Evolutionary conservation across 2,329 filamentous ascomycete genomes (phyloP), one percentile per base, ranked within the genome.

Genomic region (Kalmusia sp.): DNA sequence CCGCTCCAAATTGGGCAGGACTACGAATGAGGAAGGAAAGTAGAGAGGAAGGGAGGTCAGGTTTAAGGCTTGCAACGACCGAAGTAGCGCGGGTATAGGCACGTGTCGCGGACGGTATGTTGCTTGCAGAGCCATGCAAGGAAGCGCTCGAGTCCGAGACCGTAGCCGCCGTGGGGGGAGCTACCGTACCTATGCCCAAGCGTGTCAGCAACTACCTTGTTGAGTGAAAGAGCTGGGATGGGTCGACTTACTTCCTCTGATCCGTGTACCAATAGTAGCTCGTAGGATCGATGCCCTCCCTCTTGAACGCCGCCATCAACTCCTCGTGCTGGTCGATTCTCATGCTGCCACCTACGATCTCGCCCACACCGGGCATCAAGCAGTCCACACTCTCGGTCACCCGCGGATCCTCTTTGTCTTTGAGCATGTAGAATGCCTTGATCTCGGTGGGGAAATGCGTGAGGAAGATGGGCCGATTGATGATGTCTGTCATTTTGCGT

Each of bases 361-460:
- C 95, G 55, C 95, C 95, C 22, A 99, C 95, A 63, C 92, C 92
- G 9, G 95, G 95, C 92, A 99, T 89, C 58, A 89, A 73, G 54
- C 85, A 84, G 62, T 99, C 95, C 12, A 98, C 93, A 57, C 87
- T 92, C 82, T 99, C 93, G 0, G 95, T 99, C 24, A 97, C 92
- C 22, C 93, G 85, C 25, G 77, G 79, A 71, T 99, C 95, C 25
- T 84, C 77, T 37, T 83, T 81, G 66, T 93, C 95, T 78, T 89
- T 93, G 78, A 93, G 89, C 95, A 99, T 99, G 84, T 99, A 99
- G 77, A 99, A 99, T 1, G 95, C 90, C 83, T 99, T 99, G 83
- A 99, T 96, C 79, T 93, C 92, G 54, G 88, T 88, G 17, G 95
- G 95, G 86, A 99, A 99, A 79, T 98, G 93, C 2, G 93, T 98